Evolutionary conservation across 2,329 filamentous ascomycete genomes (phyloP).

Genomic region (Hymenoscyphus fraxineus): DNA sequence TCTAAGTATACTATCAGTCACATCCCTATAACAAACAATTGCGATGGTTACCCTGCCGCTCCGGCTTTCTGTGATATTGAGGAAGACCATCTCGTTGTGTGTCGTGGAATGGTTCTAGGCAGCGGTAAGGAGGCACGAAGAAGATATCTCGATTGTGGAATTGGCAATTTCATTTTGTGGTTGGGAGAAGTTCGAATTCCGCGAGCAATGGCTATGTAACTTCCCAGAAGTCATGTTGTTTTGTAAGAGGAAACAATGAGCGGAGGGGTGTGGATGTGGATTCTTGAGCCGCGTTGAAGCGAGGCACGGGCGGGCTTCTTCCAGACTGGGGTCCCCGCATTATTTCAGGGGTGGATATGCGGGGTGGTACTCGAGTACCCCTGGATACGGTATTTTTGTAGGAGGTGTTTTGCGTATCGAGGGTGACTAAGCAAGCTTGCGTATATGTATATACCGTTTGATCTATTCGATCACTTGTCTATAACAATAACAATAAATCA

Average conservation of each 20-base stretch:
- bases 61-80: slow-evolving; percentile 31
- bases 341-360: not conserved
- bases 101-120: not conserved
- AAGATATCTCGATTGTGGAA: not conserved
- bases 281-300: not conserved
- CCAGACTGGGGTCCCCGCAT: not conserved
- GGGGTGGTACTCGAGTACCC: not conserved
- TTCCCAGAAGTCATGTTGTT: not conserved
- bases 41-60: slow-evolving; percentile 25
- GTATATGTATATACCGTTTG: no score
- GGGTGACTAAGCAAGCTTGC: no score
- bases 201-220: not conserved
- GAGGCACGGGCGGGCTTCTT: not conserved
- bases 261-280: not conserved
- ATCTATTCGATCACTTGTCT: no score
- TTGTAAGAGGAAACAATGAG: not conserved
- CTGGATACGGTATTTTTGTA: no score
- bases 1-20: slow-evolving; percentile 41
- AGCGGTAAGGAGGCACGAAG: not conserved
- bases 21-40: not conserved
- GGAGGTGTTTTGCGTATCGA: no score
- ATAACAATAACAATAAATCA: no score
- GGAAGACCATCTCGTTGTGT: slow-evolving; percentile 25
- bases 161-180: slow-evolving; percentile 7
- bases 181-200: not conserved